A percentile compares a stretch with the other conserved stretches of the same genome.
phyloP scores from a whole-genome alignment of 1,284 basidiomycete species.

The Cryptococcus neoformans region DNA sequence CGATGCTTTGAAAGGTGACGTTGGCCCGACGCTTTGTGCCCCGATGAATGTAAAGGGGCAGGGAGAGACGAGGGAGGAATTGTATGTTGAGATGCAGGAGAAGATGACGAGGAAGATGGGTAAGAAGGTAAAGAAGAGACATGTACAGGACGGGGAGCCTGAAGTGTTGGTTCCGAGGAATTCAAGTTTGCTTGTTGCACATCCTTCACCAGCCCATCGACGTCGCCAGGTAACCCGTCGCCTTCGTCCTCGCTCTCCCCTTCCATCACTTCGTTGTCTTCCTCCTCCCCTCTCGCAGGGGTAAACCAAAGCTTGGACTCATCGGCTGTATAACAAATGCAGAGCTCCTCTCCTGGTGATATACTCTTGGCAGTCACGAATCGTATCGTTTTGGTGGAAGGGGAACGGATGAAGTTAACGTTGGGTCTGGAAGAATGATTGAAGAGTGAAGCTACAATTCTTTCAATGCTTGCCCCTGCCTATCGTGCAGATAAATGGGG shows the following conservation, averaged over 20 bases:
- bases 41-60: not conserved
- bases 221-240: not conserved
- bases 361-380: constrained; percentile 36
- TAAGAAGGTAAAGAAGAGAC: not conserved
- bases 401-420: constrained; percentile 44
- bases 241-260: constrained; percentile 4
- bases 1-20: not conserved
- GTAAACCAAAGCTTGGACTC: constrained; percentile 48
- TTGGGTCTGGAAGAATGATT: constrained; percentile 50
- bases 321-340: constrained; percentile 46
- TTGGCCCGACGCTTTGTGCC: not conserved
- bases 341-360: constrained; percentile 38
- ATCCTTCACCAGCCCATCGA: not conserved
- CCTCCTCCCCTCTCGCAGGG: constrained; percentile 9
- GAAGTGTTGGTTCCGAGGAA: not conserved
- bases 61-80: not conserved
- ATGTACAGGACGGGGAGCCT: constrained; percentile 3
- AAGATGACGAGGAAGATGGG: not conserved
- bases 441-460: constrained; percentile 44
- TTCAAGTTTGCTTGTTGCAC: not conserved
- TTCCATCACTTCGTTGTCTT: not conserved
- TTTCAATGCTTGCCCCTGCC: not conserved
- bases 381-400: constrained; percentile 24
- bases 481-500: not conserved
- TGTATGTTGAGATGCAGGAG: not conserved